Evolutionary conservation across 129 eudicot species (phyloP).

Genomic region (Arctium lappa): DNA sequence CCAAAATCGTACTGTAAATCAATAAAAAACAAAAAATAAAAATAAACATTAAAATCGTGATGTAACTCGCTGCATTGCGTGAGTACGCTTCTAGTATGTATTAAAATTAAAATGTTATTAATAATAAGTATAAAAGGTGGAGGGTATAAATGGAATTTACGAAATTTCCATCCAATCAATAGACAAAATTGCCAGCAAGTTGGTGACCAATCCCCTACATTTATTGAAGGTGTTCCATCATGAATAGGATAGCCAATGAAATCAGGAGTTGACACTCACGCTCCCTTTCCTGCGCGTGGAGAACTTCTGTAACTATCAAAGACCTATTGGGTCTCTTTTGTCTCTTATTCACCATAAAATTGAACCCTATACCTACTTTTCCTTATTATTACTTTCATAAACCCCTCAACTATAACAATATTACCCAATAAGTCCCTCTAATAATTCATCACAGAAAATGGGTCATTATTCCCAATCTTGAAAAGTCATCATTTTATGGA

Average conservation of each 20-base stretch:
- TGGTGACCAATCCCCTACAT: constrained; percentile 41
- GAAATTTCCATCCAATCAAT: constrained; percentile 21
- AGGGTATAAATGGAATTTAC: constrained; percentile 20
- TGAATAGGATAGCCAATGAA: constrained; percentile 19
- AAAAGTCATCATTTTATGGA: neutral
- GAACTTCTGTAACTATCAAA: constrained; percentile 6
- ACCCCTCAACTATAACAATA: neutral
- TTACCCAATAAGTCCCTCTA: neutral
- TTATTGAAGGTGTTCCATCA: constrained; percentile 38
- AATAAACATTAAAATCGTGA: no score
- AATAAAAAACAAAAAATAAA: no score
- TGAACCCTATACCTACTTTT: constrained; percentile 32
- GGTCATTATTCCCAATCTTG: neutral
- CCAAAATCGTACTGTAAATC: no score
- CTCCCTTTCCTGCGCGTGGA: neutral
- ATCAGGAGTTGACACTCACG: neutral
- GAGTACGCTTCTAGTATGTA: no score
- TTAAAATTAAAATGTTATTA: neutral
- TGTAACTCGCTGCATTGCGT: no score
- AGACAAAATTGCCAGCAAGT: constrained; percentile 42
- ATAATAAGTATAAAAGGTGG: no score
- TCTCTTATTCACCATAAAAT: constrained; percentile 19
- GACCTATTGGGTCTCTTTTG: constrained; percentile 36
- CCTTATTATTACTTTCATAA: neutral
- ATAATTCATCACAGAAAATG: neutral